Evolutionary conservation across 306 rosid genomes (phyloP).

Genomic region (Casuarina equisetifolia): DNA sequence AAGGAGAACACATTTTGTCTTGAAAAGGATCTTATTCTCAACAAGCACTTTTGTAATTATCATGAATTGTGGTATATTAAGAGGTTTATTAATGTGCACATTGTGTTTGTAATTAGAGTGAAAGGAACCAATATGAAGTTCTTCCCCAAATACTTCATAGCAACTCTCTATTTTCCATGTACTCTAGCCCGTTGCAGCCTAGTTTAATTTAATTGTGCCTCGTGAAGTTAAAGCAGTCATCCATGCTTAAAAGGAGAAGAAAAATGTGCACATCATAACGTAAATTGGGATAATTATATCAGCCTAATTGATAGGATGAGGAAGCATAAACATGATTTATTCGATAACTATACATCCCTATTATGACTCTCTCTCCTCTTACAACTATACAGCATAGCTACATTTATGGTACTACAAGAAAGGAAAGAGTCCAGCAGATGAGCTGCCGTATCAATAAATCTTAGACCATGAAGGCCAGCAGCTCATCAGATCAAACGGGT

Average conservation of each 20-base stretch:
- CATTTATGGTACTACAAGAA: conserved; percentile 44
- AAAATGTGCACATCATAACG: conserved; percentile 9
- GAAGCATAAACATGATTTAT: conserved; percentile 50
- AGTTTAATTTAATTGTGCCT: neutral
- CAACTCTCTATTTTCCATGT: neutral
- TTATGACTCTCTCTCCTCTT: conserved; percentile 37
- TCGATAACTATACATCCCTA: conserved; percentile 45
- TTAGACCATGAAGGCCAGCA: conserved; percentile 41
- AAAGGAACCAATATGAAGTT: neutral
- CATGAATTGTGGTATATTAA: too few species aligned
- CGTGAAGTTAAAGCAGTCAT: neutral
- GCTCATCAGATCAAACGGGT: conserved; percentile 33
- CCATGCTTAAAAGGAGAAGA: neutral
- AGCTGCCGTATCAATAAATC: conserved; percentile 45
- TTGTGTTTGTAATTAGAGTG: neutral
- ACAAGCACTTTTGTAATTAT: too few species aligned
- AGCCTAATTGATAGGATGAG: conserved; percentile 28
- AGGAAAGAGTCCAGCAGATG: conserved; percentile 26
- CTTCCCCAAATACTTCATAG: too few species aligned
- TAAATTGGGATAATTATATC: conserved; percentile 30
- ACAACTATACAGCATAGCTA: conserved; percentile 57
- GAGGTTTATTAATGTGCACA: too few species aligned
- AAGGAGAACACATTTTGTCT: too few species aligned
- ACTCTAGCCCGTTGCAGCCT: neutral
- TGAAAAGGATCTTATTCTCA: too few species aligned